These are phyloP conservation scores for Ophiocordyceps robertsii DNA, from an alignment of 2,329 filamentous ascomycete species.

Conservation along the genomic window DNA sequence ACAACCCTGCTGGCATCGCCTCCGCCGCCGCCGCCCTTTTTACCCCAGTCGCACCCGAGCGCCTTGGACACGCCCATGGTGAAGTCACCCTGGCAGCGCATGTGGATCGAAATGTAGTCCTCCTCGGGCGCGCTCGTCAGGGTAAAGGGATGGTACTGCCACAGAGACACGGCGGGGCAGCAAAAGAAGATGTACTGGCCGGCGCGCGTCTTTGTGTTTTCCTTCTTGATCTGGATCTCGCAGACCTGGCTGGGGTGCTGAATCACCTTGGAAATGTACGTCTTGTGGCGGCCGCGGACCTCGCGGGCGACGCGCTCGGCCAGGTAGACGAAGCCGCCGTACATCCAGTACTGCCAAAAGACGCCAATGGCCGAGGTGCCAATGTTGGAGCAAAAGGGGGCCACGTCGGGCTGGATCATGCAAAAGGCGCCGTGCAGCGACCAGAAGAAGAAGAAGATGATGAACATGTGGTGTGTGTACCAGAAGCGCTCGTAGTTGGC, in stretches of 20 bases:
- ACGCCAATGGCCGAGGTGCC: conserved; percentile 55
- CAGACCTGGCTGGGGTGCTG: conserved; percentile 82
- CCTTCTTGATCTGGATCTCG: conserved; percentile 88
- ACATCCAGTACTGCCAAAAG: conserved; percentile 87
- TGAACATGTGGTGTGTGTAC: conserved; percentile 81
- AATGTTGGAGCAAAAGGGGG: conserved; percentile 62
- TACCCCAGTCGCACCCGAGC: conserved; percentile 63
- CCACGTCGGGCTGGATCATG: conserved; percentile 77
- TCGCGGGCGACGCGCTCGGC: conserved; percentile 69
- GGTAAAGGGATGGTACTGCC: conserved; percentile 83
- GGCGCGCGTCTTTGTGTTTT: conserved; percentile 66
- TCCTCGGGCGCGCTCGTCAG: conserved; percentile 79
- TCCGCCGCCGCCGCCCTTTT: conserved; percentile 13
- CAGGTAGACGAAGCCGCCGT: conserved; percentile 68
- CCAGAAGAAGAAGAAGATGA: conserved; percentile 85
- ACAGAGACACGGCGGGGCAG: conserved; percentile 73
- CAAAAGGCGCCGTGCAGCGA: conserved; percentile 81
- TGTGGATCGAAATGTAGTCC: conserved; percentile 79
- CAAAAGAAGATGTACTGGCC: conserved; percentile 85
- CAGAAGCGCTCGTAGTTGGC: conserved; percentile 84
- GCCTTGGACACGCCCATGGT: conserved; percentile 55
- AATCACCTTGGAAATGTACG: conserved; percentile 77
- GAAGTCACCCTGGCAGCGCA: conserved; percentile 73
- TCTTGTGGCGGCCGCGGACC: conserved; percentile 68
- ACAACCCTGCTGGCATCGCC: conserved; percentile 50